These are phyloP conservation scores for Lecanicillium sp. DNA, from an alignment of 2,329 filamentous ascomycete genomes.

Conservation along the genomic window DNA sequence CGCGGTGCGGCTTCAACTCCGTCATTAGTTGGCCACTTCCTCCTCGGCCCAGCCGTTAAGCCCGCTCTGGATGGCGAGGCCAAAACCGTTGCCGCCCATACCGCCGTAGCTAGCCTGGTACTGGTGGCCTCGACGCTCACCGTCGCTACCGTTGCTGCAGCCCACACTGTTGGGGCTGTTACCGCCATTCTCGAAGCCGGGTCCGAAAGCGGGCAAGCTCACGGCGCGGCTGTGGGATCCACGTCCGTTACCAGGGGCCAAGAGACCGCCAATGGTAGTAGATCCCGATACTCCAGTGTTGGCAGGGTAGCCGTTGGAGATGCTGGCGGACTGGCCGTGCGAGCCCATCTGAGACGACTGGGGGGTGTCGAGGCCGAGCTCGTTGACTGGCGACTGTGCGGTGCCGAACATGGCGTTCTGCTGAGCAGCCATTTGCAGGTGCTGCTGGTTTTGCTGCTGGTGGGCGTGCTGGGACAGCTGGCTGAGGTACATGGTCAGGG, in stretches of 20 bases:
- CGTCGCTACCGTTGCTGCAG: constrained; percentile 40
- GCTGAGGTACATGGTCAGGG: constrained; percentile 86
- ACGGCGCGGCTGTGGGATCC: constrained; percentile 73
- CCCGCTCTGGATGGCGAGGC: constrained; percentile 56
- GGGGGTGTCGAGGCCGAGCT: constrained; percentile 52
- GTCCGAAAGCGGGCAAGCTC: constrained; percentile 70
- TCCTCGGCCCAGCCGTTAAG: constrained; percentile 65
- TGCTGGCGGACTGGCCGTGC: constrained; percentile 61
- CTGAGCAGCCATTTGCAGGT: constrained; percentile 65
- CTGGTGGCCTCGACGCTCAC: constrained; percentile 57
- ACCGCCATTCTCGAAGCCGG: constrained; percentile 56
- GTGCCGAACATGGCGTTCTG: constrained; percentile 78
- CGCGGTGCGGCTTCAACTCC: constrained; percentile 10
- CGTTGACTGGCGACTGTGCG: constrained; percentile 53
- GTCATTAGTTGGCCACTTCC: constrained; percentile 51
- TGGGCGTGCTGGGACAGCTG: constrained; percentile 70
- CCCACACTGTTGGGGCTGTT: constrained; percentile 44
- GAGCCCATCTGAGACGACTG: constrained; percentile 54
- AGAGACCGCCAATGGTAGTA: constrained; percentile 68
- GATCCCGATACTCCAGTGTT: constrained; percentile 49
- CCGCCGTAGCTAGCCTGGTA: constrained; percentile 60
- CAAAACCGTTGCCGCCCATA: constrained; percentile 50
- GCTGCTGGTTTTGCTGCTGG: constrained; percentile 68
- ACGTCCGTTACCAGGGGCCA: constrained; percentile 62
- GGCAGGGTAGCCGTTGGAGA: constrained; percentile 56